phyloP scores from a whole-genome alignment of 305 asterid genomes.

The Fraxinus nigra region DNA sequence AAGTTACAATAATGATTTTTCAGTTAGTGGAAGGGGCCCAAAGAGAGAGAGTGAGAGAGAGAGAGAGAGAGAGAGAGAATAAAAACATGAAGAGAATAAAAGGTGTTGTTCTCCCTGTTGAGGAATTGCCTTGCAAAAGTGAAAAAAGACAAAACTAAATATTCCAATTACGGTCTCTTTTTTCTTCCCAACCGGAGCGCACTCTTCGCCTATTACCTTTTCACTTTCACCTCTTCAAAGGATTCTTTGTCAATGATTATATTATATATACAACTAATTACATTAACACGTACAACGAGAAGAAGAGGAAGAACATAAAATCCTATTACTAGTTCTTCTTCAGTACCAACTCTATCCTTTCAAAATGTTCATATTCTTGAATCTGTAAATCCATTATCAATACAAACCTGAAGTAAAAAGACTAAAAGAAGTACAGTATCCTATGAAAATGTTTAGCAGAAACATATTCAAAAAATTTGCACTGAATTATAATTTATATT shows the following conservation, averaged over 20 bases:
- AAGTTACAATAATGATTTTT: no score
- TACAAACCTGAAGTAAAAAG: neutral
- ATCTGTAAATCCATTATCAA: neutral
- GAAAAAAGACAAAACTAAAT: neutral
- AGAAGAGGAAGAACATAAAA: conserved; percentile 27
- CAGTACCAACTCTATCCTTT: conserved; percentile 2
- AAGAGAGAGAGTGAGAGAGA: neutral
- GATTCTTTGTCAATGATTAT: conserved; percentile 32
- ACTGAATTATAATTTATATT: no score
- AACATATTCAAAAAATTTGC: neutral
- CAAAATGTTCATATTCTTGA: conserved; percentile 18
- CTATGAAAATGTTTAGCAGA: conserved; percentile 7
- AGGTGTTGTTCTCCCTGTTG: neutral
- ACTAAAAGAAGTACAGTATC: neutral
- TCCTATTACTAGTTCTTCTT: neutral
- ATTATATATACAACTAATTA: conserved; percentile 21
- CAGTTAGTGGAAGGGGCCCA: neutral
- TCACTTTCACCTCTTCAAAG: conserved; percentile 18
- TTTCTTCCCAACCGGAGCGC: conserved; percentile 3
- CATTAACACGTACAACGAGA: conserved; percentile 6
- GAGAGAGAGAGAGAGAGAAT: no score
- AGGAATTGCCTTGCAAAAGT: neutral
- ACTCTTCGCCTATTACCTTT: conserved; percentile 14
- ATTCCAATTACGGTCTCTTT: neutral
- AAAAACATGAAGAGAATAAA: neutral